Evolutionary conservation across 2,329 filamentous ascomycete species (phyloP).

Genomic region (Ascomycota sp.): DNA sequence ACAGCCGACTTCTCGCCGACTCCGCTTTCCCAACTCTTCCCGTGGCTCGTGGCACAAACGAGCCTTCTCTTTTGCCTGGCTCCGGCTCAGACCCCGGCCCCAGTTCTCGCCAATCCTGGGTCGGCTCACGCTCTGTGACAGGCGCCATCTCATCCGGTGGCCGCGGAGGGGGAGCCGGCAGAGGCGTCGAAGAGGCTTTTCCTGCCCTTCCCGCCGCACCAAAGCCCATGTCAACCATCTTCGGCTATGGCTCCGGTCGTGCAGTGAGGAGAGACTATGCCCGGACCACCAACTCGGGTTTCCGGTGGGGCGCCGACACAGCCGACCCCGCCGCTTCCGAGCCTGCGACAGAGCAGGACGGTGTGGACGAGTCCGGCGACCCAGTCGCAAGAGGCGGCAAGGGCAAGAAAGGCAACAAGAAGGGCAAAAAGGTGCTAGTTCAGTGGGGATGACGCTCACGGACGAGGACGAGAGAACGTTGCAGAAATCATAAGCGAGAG

Average conservation of each 20-base stretch:
- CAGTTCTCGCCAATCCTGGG: no score
- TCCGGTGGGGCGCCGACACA: conserved; percentile 24
- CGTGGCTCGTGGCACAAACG: no score
- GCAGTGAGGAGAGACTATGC: conserved; percentile 29
- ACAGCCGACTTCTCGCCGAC: no score
- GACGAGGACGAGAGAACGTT: no score
- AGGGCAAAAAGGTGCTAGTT: conserved; percentile 38
- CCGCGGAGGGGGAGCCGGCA: conserved; percentile 4
- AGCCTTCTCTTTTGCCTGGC: no score
- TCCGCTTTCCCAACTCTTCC: no score
- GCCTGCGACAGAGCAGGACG: conserved; percentile 7
- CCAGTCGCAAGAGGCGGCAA: conserved; percentile 13
- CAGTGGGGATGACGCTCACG: conserved; percentile 28
- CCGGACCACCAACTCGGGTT: conserved; percentile 24
- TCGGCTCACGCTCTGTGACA: no score
- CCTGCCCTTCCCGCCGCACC: conserved; percentile 61
- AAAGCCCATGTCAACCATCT: conserved; percentile 40
- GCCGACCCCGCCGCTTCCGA: conserved; percentile 5
- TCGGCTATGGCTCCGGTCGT: conserved; percentile 32
- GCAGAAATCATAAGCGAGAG: neutral
- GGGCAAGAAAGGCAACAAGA: conserved; percentile 33
- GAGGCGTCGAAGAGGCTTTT: conserved; percentile 39
- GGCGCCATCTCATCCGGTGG: conserved; percentile 1
- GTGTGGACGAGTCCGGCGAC: conserved; percentile 8
- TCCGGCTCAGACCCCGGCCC: no score